Conservation (phyloP, 73 alveolate species). For the Urostyla sp. region DNA sequence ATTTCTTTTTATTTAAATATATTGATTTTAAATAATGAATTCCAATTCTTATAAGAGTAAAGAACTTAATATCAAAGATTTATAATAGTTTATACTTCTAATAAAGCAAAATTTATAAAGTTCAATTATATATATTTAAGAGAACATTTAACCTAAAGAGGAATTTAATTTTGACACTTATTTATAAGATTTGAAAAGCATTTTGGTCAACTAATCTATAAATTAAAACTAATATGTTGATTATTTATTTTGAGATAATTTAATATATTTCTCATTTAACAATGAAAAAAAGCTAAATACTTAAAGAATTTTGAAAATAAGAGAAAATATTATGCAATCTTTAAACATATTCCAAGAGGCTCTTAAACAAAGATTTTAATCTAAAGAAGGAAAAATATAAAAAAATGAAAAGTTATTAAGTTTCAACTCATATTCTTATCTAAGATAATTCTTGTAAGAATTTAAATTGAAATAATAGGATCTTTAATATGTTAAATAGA, state of each 20-base stretch:
- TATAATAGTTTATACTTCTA: no score
- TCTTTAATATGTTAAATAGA: not conserved
- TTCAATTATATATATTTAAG: not conserved
- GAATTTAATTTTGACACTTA: slow-evolving; percentile 19
- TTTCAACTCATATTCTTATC: no score
- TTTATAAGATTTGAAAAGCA: not conserved
- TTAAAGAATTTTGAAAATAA: not conserved
- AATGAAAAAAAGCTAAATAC: slow-evolving; percentile 34
- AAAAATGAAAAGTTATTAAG: no score
- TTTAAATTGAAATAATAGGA: not conserved
- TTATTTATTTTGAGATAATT: not conserved
- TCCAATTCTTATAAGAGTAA: no score
- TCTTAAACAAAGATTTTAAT: not conserved
- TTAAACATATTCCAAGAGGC: not conserved
- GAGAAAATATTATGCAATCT: not conserved
- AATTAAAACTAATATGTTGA: not conserved
- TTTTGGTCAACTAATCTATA: not conserved
- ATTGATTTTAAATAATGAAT: no score
- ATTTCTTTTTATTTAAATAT: no score
- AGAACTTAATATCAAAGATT: no score
- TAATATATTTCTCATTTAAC: not conserved
- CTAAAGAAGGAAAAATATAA: no score
- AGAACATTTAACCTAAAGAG: not conserved
- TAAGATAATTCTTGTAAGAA: not conserved
- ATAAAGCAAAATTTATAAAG: not conserved